Base-by-base conservation (phyloP, 2,329 filamentous ascomycete species). In the Nothomitra cinnamomea region DNA sequence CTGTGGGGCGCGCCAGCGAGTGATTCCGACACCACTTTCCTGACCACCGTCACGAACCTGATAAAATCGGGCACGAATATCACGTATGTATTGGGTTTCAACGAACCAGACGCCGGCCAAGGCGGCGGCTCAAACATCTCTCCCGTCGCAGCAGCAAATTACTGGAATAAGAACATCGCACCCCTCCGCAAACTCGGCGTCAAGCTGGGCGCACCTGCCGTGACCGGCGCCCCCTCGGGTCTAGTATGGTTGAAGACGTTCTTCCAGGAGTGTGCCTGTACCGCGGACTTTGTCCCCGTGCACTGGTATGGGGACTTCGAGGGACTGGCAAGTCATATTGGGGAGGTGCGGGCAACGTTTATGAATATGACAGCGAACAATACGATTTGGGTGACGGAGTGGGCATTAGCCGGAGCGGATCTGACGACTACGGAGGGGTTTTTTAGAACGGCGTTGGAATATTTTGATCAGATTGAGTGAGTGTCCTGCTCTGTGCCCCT, bases 361-460 rank as follows among this genome's bases (percentile, higher is more conserved):
- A 62, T 61, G 17, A 66, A 79, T 70, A 62, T 66, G 66, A 32
- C 28, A 10, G 28, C 28, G 5, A 32, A 32, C 28, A 32, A 17
- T n/a, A 56, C 5, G 2, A 77, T 89, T 56, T 90, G 85, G 86
- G 71, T 90, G 10, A 90, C 86, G 24, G 86, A 92, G 66, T 88
- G 83, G 64, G 85, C 82, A 38, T 73, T 74, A 53, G 64, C 69
- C 53, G 66, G 82, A 57, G 71, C 77, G 60, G 69, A 73, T 24
- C 71, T 87, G 15, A 56, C 63, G 1, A 66, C 72, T 0, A 82
- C 80, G 0, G 76, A 87, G 62, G 59, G 63, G 0, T 87, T 85
- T 63, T 88, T 78, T 69, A 87, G 87, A 60, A 71, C 71, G 60
- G 80, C 76, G 2, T 66, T 76, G 53, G 72, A 78, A 45, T 87